phyloP scores from a whole-genome alignment of 148 eudicot species.

The Fagopyrum tataricum region DNA sequence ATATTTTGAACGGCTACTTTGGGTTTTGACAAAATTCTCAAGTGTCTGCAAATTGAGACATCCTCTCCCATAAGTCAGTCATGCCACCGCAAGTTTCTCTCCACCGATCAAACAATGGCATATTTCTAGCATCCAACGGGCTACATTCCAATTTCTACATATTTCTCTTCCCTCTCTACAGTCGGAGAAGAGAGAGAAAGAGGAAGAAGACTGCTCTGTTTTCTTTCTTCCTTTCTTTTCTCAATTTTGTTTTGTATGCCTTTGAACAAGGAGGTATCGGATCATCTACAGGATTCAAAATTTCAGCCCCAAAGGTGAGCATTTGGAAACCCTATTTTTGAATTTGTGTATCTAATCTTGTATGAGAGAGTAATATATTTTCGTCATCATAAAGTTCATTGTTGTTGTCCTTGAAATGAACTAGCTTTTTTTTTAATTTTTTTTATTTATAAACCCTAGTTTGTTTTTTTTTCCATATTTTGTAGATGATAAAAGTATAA shows the following conservation, averaged over 20 bases:
- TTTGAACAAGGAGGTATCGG: neutral
- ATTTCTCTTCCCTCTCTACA: neutral
- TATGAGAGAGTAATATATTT: no score
- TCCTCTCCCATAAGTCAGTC: neutral
- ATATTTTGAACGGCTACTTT: no score
- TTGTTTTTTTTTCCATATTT: neutral
- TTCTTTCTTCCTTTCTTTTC: slow-evolving; percentile 1
- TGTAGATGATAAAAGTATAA: neutral
- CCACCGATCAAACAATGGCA: neutral
- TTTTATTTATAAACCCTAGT: neutral
- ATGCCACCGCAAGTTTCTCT: slow-evolving; percentile 1
- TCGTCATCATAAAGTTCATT: neutral
- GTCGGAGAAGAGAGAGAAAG: neutral
- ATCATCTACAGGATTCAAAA: neutral
- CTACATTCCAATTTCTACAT: neutral
- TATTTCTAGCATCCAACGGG: neutral
- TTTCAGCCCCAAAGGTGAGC: neutral
- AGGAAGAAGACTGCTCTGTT: slow-evolving; percentile 1
- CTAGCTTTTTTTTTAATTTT: neutral
- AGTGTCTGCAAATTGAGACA: neutral
- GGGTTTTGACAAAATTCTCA: no score
- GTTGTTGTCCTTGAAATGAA: neutral
- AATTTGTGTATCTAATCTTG: no score
- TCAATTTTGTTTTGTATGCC: neutral
- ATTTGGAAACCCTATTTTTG: no score